phyloP scores from a whole-genome alignment of 352 stramenopile genomes.

The Globisporangium solare region DNA sequence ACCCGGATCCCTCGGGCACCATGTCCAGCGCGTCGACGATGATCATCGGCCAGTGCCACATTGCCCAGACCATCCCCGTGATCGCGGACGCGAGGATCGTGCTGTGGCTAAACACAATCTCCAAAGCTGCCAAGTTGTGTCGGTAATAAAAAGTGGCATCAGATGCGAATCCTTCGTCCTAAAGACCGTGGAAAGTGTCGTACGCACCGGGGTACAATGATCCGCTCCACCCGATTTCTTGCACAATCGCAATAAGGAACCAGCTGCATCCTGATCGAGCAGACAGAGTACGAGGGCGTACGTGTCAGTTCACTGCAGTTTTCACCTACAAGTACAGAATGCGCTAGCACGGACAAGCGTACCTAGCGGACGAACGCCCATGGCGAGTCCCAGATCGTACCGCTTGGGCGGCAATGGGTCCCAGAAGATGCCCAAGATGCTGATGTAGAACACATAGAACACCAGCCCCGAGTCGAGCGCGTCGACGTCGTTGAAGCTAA shows the following conservation, averaged over 20 bases:
- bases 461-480: slow-evolving; percentile 80
- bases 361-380: slow-evolving; percentile 65
- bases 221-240: slow-evolving; percentile 86
- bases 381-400: slow-evolving; percentile 76
- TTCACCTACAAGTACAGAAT: too few relatives aligned
- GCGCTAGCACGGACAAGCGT: slow-evolving; percentile 2
- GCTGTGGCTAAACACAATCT: slow-evolving; percentile 86
- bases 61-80: slow-evolving; percentile 77
- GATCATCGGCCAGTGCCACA: slow-evolving; percentile 89
- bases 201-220: slow-evolving; percentile 77
- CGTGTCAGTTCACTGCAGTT: neutral
- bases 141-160: neutral
- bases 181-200: neutral
- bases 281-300: slow-evolving; percentile 5
- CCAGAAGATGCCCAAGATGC: slow-evolving; percentile 80
- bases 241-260: slow-evolving; percentile 75
- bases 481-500: slow-evolving; percentile 86
- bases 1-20: slow-evolving; percentile 67
- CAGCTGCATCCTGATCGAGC: slow-evolving; percentile 66
- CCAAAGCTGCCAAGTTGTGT: slow-evolving; percentile 43
- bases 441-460: slow-evolving; percentile 87
- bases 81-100: slow-evolving; percentile 83
- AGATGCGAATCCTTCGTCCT: neutral
- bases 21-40: slow-evolving; percentile 78
- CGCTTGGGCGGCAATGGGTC: slow-evolving; percentile 74